Conservation (phyloP, 371 early-diverging fungal genomes). For the Mortierella sp. region DNA sequence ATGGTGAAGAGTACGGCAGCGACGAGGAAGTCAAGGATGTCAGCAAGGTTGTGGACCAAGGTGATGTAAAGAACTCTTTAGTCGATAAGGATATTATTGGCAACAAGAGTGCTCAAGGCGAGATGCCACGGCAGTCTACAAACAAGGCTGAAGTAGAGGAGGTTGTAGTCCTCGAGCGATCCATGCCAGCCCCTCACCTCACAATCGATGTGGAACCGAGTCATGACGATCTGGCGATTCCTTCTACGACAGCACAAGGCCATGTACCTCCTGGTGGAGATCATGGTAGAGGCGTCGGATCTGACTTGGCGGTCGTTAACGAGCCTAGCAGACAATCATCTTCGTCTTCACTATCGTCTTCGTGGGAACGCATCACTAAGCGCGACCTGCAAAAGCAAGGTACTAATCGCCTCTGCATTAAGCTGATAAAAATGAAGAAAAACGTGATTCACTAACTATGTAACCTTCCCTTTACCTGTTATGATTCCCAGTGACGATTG, state of each 20-base stretch:
- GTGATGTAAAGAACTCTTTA: background rate
- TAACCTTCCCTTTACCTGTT: background rate
- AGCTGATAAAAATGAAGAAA: background rate
- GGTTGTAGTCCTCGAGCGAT: constrained; percentile 18
- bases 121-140: background rate
- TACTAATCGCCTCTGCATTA: background rate
- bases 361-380: constrained; percentile 41
- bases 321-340: constrained; percentile 9
- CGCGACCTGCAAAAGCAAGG: constrained; percentile 47
- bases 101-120: background rate
- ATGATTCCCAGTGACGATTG: constrained; percentile 22
- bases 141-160: constrained; percentile 2
- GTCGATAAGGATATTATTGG: background rate
- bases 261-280: background rate
- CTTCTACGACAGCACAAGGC: background rate
- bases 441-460: background rate
- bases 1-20: background rate
- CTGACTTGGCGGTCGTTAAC: background rate
- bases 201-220: background rate
- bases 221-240: background rate
- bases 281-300: background rate
- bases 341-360: constrained; percentile 44
- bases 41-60: background rate
- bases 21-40: background rate
- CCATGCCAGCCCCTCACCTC: constrained; percentile 4